Conservation (phyloP, 2,329 filamentous ascomycete genomes). For the Paracoccidioides brasiliensis region DNA sequence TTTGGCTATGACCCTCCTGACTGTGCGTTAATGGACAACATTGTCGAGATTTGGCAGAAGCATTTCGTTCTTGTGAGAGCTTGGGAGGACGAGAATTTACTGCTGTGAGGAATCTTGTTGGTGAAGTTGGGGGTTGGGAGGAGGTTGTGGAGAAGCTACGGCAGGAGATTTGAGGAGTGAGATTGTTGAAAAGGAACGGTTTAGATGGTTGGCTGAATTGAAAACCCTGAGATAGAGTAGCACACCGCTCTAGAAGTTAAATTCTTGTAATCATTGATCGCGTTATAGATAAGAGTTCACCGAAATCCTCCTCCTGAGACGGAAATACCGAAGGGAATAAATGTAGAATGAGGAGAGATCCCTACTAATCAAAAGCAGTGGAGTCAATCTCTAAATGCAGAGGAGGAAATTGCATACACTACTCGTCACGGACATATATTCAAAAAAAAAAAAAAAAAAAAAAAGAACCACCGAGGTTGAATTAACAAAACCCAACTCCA, state of each 20-base stretch:
- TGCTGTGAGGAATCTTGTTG: slow-evolving; percentile 45
- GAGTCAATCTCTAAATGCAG: too few species aligned
- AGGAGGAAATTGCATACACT: too few species aligned
- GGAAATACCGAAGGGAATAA: too few species aligned
- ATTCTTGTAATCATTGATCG: too few species aligned
- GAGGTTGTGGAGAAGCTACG: slow-evolving; percentile 57
- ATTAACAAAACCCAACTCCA: not conserved
- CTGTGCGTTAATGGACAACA: slow-evolving; percentile 61
- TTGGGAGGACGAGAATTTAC: slow-evolving; percentile 55
- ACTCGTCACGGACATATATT: not conserved
- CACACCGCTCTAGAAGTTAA: too few species aligned
- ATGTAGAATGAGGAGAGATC: too few species aligned
- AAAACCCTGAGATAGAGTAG: too few species aligned
- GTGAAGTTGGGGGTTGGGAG: slow-evolving; percentile 42
- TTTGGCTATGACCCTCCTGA: slow-evolving; percentile 75
- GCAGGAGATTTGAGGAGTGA: not conserved
- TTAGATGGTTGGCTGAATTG: too few species aligned
- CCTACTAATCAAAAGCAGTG: too few species aligned
- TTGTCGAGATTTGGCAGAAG: slow-evolving; percentile 67
- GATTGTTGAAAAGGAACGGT: too few species aligned
- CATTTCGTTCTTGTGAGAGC: slow-evolving; percentile 70
- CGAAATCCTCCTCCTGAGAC: too few species aligned
- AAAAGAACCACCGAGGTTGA: not conserved
- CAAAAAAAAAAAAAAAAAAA: not conserved
- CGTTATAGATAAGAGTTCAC: too few species aligned